phyloP scores from a whole-genome alignment of 495 filamentous ascomycete species.

The Massariosphaeria phaeospora region DNA sequence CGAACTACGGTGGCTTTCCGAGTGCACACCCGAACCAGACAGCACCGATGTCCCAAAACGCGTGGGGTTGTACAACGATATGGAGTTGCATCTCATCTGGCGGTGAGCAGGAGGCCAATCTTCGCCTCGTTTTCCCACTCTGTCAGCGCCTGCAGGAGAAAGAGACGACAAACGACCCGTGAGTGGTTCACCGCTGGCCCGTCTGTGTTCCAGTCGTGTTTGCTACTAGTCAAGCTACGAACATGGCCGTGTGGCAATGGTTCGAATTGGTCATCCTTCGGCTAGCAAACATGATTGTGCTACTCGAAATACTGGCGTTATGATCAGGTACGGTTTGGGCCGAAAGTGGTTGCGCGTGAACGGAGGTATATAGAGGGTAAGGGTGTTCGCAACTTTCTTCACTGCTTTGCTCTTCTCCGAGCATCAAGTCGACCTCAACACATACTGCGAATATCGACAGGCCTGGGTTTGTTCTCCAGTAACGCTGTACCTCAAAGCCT shows the following conservation, averaged over 20 bases:
- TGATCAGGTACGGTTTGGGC: background rate
- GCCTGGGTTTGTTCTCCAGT: too few species aligned
- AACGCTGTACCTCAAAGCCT: too few species aligned
- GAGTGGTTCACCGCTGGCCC: constrained; percentile 1
- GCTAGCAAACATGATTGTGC: background rate
- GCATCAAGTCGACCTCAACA: too few species aligned
- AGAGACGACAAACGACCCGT: background rate
- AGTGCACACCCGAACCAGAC: background rate
- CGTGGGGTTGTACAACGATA: background rate
- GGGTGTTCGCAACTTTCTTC: too few species aligned
- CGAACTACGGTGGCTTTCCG: background rate
- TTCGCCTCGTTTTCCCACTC: background rate
- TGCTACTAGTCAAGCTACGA: background rate
- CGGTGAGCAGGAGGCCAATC: background rate
- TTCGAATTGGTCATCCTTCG: background rate
- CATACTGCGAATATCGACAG: too few species aligned
- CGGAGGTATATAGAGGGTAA: too few species aligned
- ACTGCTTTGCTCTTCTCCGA: too few species aligned
- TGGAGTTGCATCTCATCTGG: background rate
- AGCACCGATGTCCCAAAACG: background rate
- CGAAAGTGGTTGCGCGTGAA: background rate
- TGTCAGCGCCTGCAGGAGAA: too few species aligned
- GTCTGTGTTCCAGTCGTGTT: background rate
- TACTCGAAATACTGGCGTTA: too few species aligned
- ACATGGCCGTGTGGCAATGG: background rate